These are phyloP conservation scores for Gymnopus androsaceus DNA, from an alignment of 1,284 basidiomycete genomes.

Conservation along the genomic window DNA sequence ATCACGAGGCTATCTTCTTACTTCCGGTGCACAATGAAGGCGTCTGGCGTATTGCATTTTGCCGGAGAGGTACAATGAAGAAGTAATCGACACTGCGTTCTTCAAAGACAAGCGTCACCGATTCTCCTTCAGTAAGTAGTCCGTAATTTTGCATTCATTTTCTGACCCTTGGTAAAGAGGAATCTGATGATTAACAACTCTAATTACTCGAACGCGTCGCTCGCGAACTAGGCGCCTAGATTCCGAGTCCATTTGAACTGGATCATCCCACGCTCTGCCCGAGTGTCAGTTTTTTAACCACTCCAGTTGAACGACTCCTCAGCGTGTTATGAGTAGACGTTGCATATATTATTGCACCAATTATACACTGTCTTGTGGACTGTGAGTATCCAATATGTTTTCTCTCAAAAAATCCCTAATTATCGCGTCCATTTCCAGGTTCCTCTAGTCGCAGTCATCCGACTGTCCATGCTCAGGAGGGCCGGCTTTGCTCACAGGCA, in stretches of 20 bases:
- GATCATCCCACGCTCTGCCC: no score
- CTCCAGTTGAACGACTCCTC: no score
- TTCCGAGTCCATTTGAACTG: no score
- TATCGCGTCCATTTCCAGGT: not conserved
- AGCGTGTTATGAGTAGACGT: slow-evolving; percentile 12
- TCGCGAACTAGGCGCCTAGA: no score
- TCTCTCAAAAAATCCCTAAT: not conserved
- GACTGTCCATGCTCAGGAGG: slow-evolving; percentile 73
- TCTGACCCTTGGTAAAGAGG: no score
- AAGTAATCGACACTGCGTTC: no score
- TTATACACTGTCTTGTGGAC: slow-evolving; percentile 6
- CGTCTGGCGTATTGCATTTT: not conserved
- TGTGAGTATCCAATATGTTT: slow-evolving; percentile 7
- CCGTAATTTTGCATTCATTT: no score
- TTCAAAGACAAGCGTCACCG: no score
- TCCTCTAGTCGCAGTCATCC: slow-evolving; percentile 28
- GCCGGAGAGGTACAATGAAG: not conserved
- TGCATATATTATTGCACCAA: not conserved
- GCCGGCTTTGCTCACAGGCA: slow-evolving; percentile 56
- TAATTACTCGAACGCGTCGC: no score
- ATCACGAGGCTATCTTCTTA: not conserved
- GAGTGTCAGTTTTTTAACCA: no score
- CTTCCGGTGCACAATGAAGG: not conserved
- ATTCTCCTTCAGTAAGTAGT: no score
- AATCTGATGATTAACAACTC: no score